Evolutionary conservation across 1,139 yeast species (phyloP).

Genomic region (Kodamaea anthophila): DNA sequence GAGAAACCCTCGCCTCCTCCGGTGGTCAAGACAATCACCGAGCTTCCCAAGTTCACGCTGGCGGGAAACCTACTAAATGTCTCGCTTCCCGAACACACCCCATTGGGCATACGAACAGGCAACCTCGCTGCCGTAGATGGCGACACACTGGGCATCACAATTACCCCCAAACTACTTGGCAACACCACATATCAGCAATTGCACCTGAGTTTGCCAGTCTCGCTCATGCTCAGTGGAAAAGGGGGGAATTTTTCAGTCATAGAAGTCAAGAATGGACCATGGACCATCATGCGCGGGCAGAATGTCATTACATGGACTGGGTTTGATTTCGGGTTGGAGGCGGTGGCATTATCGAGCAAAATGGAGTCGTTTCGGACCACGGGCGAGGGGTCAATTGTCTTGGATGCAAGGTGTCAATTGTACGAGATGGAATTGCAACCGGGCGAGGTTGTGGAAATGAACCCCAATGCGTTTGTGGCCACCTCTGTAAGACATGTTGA

Average conservation of each 20-base stretch:
- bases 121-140: conserved; percentile 33
- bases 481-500: conserved; percentile 8
- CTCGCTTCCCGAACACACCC: conserved; percentile 30
- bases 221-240: conserved; percentile 28
- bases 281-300: conserved; percentile 13
- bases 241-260: conserved; percentile 22
- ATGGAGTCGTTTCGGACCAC: conserved; percentile 8
- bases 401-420: conserved; percentile 13
- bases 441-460: conserved; percentile 13
- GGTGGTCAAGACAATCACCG: conserved; percentile 8
- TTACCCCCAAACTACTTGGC: conserved; percentile 13
- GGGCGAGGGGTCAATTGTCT: conserved; percentile 16
- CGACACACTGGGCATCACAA: conserved; percentile 14
- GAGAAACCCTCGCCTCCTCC: not conserved
- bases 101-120: conserved; percentile 27
- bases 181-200: conserved; percentile 22
- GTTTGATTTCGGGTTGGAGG: conserved; percentile 10
- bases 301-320: conserved; percentile 19
- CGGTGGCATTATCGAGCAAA: conserved; percentile 5
- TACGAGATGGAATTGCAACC: conserved; percentile 11
- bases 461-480: conserved; percentile 13
- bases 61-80: conserved; percentile 32
- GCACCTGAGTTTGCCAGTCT: conserved; percentile 18
- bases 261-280: conserved; percentile 12
- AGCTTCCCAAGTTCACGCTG: conserved; percentile 29